A percentile compares a stretch with the other conserved stretches of the same genome.
Conservation (phyloP, 2,329 filamentous ascomycete genomes). For the Tolypocladium album region DNA sequence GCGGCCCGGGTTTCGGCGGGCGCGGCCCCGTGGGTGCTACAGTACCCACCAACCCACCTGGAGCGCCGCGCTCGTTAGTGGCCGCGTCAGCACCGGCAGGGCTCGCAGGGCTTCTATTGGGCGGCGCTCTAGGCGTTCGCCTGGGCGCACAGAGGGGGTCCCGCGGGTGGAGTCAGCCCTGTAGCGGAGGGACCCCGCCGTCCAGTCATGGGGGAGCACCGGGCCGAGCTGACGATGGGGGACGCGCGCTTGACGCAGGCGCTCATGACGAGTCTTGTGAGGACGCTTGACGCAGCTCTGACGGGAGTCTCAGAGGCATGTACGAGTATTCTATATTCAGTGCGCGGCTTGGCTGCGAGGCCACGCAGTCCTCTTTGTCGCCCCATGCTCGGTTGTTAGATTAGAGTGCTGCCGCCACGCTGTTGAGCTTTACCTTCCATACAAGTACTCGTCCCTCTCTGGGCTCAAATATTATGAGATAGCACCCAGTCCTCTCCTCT, state of each 20-base stretch:
- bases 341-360: constrained; percentile 1
- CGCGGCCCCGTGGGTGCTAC: not conserved
- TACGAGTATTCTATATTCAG: not conserved
- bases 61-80: not conserved
- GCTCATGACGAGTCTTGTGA: not conserved
- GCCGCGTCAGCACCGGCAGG: constrained; percentile 10
- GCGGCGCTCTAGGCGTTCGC: constrained; percentile 1
- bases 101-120: constrained; percentile 1
- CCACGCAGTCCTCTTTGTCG: not conserved
- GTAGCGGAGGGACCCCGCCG: not conserved
- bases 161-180: not conserved
- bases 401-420: not conserved
- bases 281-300: not conserved
- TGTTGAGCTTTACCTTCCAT: not conserved
- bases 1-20: not conserved
- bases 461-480: not conserved
- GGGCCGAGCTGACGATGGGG: constrained; percentile 1
- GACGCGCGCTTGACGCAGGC: not conserved
- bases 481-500: not conserved
- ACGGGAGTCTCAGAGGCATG: not conserved
- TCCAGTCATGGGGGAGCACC: not conserved
- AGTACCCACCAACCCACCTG: not conserved
- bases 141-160: not conserved
- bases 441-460: not conserved
- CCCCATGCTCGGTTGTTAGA: not conserved